Evolutionary conservation across 495 filamentous ascomycete genomes (phyloP), one percentile per base, ranked within the genome.

Genomic region (Sporormia fimetaria): DNA sequence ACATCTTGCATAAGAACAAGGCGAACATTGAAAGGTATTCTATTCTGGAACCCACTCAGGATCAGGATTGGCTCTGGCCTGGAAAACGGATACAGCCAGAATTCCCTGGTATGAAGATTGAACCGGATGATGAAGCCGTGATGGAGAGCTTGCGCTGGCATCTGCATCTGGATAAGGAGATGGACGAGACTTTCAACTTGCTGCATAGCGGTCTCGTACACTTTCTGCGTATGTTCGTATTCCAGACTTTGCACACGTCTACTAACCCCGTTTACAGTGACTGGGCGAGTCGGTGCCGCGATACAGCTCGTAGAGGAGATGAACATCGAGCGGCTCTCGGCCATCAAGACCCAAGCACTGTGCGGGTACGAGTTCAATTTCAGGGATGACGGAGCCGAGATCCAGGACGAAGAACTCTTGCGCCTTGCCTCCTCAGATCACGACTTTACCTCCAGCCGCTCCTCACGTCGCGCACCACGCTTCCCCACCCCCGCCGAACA

Each of bases 91-190:
- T 60, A 17, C 44, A 47, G 8, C 16, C 33, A 2, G 37, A 31
- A 15, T 53, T 62, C 24, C 25, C 37, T 12, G 41, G 37, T 6
- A 33, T 38, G 5, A 23, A 44, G 2, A 11, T 52, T 3, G 27
- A 34, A 10, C 57, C 61, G 10, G 60, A 72, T 35, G 84, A 94
- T 42, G 73, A 81, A 33, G 63, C 71, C 28, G 63, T 94, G 42
- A 85, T 95, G 34, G 71, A 78, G 25, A 75, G 79, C 38, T 58
- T 94, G 40, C 82, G 93, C 51, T 98, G 90, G 90, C 78, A 84
- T 56, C 60, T 82, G 44, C 63, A 80, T 31, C 66, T 84, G 10
- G 76, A 81, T 18, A 78, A 70, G 1, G 67, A 83, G 39, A 85
- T 81, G 69, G 57, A 66, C 20, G 69, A 81, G 43, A 80, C 85